Conservation (phyloP, 352 stramenopile species). For the Globisporangium lucens region DNA sequence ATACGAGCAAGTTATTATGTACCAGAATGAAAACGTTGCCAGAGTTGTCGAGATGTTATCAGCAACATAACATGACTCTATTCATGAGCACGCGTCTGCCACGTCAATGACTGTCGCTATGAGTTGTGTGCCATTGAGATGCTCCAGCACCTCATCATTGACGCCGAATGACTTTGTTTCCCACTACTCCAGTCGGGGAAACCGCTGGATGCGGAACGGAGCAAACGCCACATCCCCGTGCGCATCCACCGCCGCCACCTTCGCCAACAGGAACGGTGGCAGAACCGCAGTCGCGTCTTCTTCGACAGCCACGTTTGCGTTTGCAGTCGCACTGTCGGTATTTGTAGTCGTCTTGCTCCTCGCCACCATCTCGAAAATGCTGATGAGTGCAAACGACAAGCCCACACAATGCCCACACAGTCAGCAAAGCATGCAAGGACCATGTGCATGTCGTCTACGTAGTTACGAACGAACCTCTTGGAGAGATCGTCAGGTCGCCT, state of each 20-base stretch:
- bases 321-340: too few species aligned
- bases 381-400: not conserved
- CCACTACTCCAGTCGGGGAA: too few species aligned
- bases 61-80: too few species aligned
- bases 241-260: slow-evolving; percentile 24
- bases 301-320: not conserved
- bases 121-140: too few species aligned
- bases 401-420: not conserved
- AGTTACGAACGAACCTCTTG: not conserved
- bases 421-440: not conserved
- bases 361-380: slow-evolving; percentile 12
- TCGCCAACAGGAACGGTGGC: slow-evolving; percentile 27
- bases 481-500: not conserved
- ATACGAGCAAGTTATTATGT: too few species aligned
- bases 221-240: slow-evolving; percentile 34
- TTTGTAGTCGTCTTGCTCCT: not conserved
- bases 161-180: too few species aligned
- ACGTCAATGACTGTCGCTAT: too few species aligned
- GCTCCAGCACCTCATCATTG: too few species aligned
- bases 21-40: too few species aligned
- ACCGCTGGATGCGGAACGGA: slow-evolving; percentile 22
- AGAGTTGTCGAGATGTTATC: too few species aligned
- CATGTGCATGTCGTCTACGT: not conserved
- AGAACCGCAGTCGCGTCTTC: not conserved
- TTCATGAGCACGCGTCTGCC: too few species aligned